Evolutionary conservation across 1,284 basidiomycete species (phyloP), one percentile per base, ranked within the genome.

Genomic region (Ganoderma leucocontextum): DNA sequence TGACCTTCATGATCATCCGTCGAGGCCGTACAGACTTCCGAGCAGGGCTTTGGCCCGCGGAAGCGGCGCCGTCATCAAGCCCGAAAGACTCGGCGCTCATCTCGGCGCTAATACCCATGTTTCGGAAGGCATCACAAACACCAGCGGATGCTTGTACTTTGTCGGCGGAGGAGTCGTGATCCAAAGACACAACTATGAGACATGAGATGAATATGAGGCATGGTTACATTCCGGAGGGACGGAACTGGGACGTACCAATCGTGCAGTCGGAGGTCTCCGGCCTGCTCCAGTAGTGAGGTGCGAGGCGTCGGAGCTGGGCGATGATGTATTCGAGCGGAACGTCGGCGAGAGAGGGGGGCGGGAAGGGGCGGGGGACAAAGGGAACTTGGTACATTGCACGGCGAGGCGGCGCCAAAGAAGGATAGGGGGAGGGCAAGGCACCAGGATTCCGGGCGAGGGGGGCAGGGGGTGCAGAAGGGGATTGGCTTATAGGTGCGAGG

Each of bases 181-280:
- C 76, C 65, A 80, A 64, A 38, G 80, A 79, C 57, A 79, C 78
- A 65, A 80, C 80, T 82, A 69, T 22, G 64, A 33, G 42, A 59
- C 22, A 60, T 29, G 57, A 39, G 65, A 53, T 57, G 68, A 69
- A 63, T 35, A 47, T 64, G 63, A 25, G 55, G 65, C n/a, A 15
- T 61, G 17, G 59, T 39, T 38, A 9, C 42, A 41, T 35, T n/a
- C 8, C 12, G 0, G 35, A n/a, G 60, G 42, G 22, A 63, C 8
- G 38, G 35, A 7, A 39, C 63, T 12, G 49, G 69, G 52, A 81
- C 89, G 67, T 74, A 92, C 92, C 84, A 71, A 93, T 84, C 58
- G 92, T 90, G 80, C 90, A 92, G 78, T 93, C 90, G 25, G 92
- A 85, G 0, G 89, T 91, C 74, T 92, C 89, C 70, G 86, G 84